Base-by-base conservation (phyloP, 2,329 filamentous ascomycete genomes). In the Amesomyces nigricolor region DNA sequence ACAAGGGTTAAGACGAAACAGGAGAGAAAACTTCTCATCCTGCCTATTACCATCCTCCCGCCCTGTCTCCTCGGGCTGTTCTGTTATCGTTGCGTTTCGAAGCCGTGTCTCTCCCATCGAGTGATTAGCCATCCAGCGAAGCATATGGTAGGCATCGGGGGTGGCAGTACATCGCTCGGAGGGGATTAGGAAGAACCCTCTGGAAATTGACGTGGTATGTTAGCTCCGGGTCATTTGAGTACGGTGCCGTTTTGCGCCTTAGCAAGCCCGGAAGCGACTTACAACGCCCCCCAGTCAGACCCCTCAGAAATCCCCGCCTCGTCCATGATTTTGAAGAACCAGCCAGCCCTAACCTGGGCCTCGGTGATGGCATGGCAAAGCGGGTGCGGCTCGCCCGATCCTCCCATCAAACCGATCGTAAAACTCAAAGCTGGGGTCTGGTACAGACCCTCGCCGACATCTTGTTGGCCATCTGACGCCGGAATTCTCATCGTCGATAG, bases 121-220 rank as follows among this genome's bases (percentile, higher is more conserved):
- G 1, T 16, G 47, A 26, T 46, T 50, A 14, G 30, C 42, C 42
- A 55, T 46, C 53, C 47, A 55, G 2, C 53, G 47, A 4, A 51
- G 30, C 53, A 55, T 51, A 14, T 55, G 42, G 32, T 51, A 55
- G 2, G 42, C 53, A n/a, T 55, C 53, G 5, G 29, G 32, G 4
- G 53, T 51, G 1, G 6, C 22, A 6, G 14, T 6, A 9, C 13
- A 37, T 11, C 4, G 5, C 10, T 2, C 17, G 39, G 16, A 11
- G 6, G 29, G 37, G 30, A n/a, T 8, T 1, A 3, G 39, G 40
- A 13, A 45, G 49, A 14, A 22, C 1, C n/a, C 4, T 19, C 32
- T 17, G 7, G 1, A 40, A 16, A 39, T 2, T 5, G 16, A 46
- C 49, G 2, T 19, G 17, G 17, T 19, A 19, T 19, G 17, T 19